These are phyloP conservation scores for Luffa acutangula DNA, from an alignment of 306 rosid genomes.

Conservation along the genomic window DNA sequence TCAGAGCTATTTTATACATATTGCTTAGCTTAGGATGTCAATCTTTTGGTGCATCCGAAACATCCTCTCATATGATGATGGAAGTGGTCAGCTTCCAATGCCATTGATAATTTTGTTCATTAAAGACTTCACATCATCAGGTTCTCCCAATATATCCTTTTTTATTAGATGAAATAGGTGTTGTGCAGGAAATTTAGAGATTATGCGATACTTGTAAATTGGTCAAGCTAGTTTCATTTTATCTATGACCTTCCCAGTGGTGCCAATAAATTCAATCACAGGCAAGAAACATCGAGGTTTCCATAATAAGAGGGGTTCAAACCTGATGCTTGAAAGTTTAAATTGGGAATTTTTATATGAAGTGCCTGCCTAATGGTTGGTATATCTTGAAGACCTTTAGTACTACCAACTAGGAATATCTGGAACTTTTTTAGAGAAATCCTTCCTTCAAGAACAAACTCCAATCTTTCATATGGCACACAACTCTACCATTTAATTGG, in stretches of 20 bases:
- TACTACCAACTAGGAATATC: background rate
- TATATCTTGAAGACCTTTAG: background rate
- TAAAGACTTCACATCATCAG: background rate
- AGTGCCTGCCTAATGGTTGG: constrained; percentile 1
- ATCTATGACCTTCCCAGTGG: background rate
- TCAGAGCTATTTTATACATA: background rate
- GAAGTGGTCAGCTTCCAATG: background rate
- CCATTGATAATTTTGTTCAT: background rate
- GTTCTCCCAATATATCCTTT: background rate
- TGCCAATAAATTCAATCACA: background rate
- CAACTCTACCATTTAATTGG: background rate
- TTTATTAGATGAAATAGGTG: background rate
- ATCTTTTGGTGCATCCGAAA: background rate
- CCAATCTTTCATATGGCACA: background rate
- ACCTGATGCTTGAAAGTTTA: constrained; percentile 2
- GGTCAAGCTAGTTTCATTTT: background rate
- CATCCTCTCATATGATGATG: background rate
- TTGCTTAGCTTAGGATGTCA: background rate
- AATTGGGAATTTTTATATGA: background rate
- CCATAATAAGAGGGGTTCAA: background rate
- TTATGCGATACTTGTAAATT: background rate
- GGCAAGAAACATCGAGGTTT: background rate
- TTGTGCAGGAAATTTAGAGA: background rate
- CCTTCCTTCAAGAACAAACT: background rate
- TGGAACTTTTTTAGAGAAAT: background rate